Conservation (phyloP, 768 basidiomycete genomes). For the Tylopilus felleus region DNA sequence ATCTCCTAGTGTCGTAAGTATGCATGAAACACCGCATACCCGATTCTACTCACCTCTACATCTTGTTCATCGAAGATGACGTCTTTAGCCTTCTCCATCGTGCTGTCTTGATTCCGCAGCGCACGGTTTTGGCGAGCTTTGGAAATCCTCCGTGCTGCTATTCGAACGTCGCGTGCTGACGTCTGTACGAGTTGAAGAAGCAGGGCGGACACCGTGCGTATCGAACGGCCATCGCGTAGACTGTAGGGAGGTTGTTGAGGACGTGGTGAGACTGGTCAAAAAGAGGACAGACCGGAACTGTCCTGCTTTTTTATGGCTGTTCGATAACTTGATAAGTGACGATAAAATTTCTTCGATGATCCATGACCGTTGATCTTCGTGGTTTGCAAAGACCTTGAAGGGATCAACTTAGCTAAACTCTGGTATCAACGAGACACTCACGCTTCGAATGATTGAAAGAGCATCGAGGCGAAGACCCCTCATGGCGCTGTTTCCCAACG, state of each 20-base stretch:
- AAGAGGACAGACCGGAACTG: slow-evolving; percentile 68
- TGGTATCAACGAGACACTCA: slow-evolving; percentile 37
- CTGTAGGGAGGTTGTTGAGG: slow-evolving; percentile 38
- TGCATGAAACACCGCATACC: background rate
- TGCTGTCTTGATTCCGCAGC: slow-evolving; percentile 60
- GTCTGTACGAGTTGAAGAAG: slow-evolving; percentile 96
- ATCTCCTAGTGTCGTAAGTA: slow-evolving; percentile 51
- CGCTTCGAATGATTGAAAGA: slow-evolving; percentile 78
- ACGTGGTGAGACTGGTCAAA: background rate
- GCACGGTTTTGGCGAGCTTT: slow-evolving; percentile 62
- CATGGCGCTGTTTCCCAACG: slow-evolving; percentile 77
- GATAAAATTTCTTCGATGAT: slow-evolving; percentile 96
- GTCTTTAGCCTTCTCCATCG: slow-evolving; percentile 46
- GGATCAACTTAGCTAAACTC: slow-evolving; percentile 1
- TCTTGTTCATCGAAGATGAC: slow-evolving; percentile 68
- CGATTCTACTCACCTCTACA: slow-evolving; percentile 42
- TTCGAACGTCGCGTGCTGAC: slow-evolving; percentile 81
- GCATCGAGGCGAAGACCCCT: slow-evolving; percentile 79
- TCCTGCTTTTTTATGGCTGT: slow-evolving; percentile 85
- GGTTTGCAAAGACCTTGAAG: slow-evolving; percentile 81
- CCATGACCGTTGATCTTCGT: slow-evolving; percentile 90
- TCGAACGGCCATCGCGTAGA: slow-evolving; percentile 84
- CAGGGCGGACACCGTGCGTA: slow-evolving; percentile 90
- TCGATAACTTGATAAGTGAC: slow-evolving; percentile 85
- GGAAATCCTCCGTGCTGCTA: slow-evolving; percentile 60